Percentiles rank a stretch among this genome's conserved stretches.
These are phyloP conservation scores for Lathyrus tuberosus DNA, from an alignment of 306 rosid species.

Conservation along the genomic window DNA sequence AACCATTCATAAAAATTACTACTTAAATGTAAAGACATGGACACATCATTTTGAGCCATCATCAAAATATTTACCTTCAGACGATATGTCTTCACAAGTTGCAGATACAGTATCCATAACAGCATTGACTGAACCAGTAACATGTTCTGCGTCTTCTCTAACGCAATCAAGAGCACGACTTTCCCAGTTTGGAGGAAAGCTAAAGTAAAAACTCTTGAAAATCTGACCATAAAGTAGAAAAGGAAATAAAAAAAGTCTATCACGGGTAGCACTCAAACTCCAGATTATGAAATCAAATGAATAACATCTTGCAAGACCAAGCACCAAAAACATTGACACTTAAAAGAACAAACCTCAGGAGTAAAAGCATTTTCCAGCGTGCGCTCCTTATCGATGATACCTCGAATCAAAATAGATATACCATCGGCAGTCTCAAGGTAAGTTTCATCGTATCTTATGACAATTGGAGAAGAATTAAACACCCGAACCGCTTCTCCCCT, in stretches of 20 bases:
- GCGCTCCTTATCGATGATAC: slow-evolving; percentile 60
- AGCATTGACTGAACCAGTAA: slow-evolving; percentile 29
- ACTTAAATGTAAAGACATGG: too few relatives aligned
- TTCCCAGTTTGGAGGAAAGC: slow-evolving; percentile 79
- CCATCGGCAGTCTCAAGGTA: slow-evolving; percentile 76
- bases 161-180: slow-evolving; percentile 43
- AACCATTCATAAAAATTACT: too few relatives aligned
- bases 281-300: background rate
- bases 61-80: slow-evolving; percentile 27
- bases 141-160: slow-evolving; percentile 40
- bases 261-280: background rate
- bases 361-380: slow-evolving; percentile 63
- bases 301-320: slow-evolving; percentile 4
- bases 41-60: background rate
- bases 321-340: background rate
- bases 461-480: slow-evolving; percentile 69
- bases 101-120: slow-evolving; percentile 8
- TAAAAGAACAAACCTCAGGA: slow-evolving; percentile 47
- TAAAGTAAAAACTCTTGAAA: slow-evolving; percentile 54
- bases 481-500: slow-evolving; percentile 61
- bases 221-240: slow-evolving; percentile 45
- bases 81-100: slow-evolving; percentile 18
- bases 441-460: slow-evolving; percentile 52
- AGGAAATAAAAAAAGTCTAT: background rate
- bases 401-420: slow-evolving; percentile 43